Evolutionary conservation across 176 grass and related monocot species (phyloP), one percentile per base, ranked within the genome.

Genomic region (Ensete glaucum): DNA sequence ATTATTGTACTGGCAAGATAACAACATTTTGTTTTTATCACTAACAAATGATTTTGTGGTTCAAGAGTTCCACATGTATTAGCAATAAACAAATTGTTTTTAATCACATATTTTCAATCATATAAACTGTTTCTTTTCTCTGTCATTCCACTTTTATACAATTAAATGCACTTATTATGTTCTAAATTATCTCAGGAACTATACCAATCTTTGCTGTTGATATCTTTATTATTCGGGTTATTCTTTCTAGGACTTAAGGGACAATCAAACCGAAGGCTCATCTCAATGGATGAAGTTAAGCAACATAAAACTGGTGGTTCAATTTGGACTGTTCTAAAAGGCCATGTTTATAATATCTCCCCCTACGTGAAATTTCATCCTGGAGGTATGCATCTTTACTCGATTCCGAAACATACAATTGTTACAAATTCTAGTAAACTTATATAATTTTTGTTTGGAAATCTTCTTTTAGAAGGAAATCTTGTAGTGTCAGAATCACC

Each of bases 301-400:
- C 86, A 93, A 21, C 90, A 98, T 72, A 93, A 87, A 84, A 77
- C 85, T 48, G 90, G 89, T 63, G 90, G 85, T 62, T 81, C 80
- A 63, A 85, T 98, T 55, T 98, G 90, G 94, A 98, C 90, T n/a
- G 82, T 98, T 82, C 68, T 98, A 26, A 98, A 98, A 87, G 94
- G 90, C 16, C 88, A 80, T 22, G 94, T 98, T 22, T 98, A 98
- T 59, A 93, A 98, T 64, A 89, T 98, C 79, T 87, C 82, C 75
- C 88, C 94, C 2, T 98, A 98, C 71, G 88, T 98, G 86, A 98
- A 98, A 85, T 98, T 93, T 81, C 94, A 93, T 84, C 90, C 90
- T 53, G 90, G 94, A 89, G 94, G 90, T 98, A 93, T 57, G 56
- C 17, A 52, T 57, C 58, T 24, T 7, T 69, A 67, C 53, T 71